Evolutionary conservation across 345 rosid species (phyloP), one percentile per base, ranked within the genome.

Genomic region (Gossypium rotundifolium): DNA sequence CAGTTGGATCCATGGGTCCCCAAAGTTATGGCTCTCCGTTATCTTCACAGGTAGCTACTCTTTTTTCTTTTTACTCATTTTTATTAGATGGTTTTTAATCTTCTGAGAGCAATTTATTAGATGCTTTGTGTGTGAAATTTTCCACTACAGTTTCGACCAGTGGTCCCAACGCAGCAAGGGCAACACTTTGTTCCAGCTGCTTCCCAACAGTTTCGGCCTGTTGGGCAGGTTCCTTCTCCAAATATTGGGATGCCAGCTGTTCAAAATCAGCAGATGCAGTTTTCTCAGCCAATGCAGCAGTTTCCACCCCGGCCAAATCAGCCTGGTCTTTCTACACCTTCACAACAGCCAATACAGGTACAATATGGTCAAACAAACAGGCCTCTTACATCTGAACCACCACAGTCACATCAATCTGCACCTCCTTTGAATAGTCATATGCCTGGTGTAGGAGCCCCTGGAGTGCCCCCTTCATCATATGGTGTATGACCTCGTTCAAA

Each of bases 171-270:
- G 10, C 98, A 87, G 57, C 97, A 79, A 53, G 90, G 90, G 17
- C 97, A 91, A 72, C 85, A 80, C 66, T 94, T 81, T 79, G 77
- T 87, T 78, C 85, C 91, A 6, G 45, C 81, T 7, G 80, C 85
- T 80, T 83, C 91, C 77, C 93, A 89, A 57, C 97, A 88, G 79
- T 94, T 85, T 81, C 90, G 83, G n/a, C 91, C 89, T 62, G 87
- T 72, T 72, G 97, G 91, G 74, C 93, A 87, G 79, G 88, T 86
- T 76, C 82, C 87, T 42, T 33, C 87, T 48, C 81, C 91, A 46
- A 84, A 87, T 76, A 77, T 82, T 11, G 89, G 82, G 77, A 79
- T 86, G 82, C 85, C 83, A 16, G 74, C 81, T 54, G 85, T 81
- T 76, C 97, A 86, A 73, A 78, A 76, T 80, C 93, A 86, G 81